phyloP scores from a whole-genome alignment of 1,284 basidiomycete species.

The Coniferiporia sulphurascens region DNA sequence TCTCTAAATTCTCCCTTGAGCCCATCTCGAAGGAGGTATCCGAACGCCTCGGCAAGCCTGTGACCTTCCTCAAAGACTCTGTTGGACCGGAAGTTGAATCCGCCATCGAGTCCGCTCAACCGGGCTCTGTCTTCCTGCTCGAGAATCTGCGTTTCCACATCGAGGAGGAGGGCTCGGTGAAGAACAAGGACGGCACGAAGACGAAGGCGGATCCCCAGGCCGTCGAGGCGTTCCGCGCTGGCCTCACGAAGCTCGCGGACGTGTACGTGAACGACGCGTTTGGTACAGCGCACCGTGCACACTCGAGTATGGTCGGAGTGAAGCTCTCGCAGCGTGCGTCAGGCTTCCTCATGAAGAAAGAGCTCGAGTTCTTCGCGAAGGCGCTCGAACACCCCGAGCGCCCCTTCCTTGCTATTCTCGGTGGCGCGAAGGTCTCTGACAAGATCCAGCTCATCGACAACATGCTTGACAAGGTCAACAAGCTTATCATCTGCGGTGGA shows the following conservation, averaged over 20 bases:
- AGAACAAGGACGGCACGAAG: slow-evolving; percentile 91
- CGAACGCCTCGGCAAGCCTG: slow-evolving; percentile 62
- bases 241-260: slow-evolving; percentile 89
- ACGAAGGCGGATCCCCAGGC: slow-evolving; percentile 84
- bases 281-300: slow-evolving; percentile 96
- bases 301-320: slow-evolving; percentile 98
- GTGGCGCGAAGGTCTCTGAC: slow-evolving; percentile 98
- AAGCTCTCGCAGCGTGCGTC: slow-evolving; percentile 91
- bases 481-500: slow-evolving; percentile 94
- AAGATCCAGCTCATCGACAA: slow-evolving; percentile 99
- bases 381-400: slow-evolving; percentile 92
- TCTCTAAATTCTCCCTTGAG: slow-evolving; percentile 88
- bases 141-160: slow-evolving; percentile 99
- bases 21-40: slow-evolving; percentile 78
- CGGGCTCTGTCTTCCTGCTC: slow-evolving; percentile 86
- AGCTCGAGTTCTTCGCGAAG: slow-evolving; percentile 98
- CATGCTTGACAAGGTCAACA: slow-evolving; percentile 98
- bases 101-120: slow-evolving; percentile 64
- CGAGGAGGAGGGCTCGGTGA: slow-evolving; percentile 94
- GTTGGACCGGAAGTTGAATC: slow-evolving; percentile 85
- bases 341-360: slow-evolving; percentile 98
- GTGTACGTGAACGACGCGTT: slow-evolving; percentile 99
- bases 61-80: slow-evolving; percentile 84
- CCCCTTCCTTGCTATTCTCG: slow-evolving; percentile 97
- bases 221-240: slow-evolving; percentile 82